Evolutionary conservation across 192 early-diverging fungal genomes (phyloP).

Genomic region (Coemansia sp.): DNA sequence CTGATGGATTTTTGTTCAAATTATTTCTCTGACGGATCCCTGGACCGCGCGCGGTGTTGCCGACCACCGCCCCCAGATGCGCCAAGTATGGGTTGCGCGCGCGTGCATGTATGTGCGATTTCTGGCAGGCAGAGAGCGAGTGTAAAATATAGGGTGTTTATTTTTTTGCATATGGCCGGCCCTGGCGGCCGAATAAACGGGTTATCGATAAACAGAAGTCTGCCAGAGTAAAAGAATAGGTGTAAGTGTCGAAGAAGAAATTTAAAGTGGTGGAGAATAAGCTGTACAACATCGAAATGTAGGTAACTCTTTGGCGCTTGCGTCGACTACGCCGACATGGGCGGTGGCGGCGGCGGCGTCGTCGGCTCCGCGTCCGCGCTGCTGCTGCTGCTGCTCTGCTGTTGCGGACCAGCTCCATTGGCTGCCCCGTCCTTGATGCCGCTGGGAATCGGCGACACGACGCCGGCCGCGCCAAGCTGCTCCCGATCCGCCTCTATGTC

Average conservation of each 20-base stretch:
- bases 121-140: too few species aligned
- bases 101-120: neutral
- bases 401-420: neutral
- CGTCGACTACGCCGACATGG: slow-evolving; percentile 5
- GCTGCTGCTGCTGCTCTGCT: too few species aligned
- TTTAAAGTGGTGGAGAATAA: neutral
- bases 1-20: slow-evolving; percentile 47
- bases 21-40: neutral
- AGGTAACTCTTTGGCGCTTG: neutral
- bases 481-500: neutral
- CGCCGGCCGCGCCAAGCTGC: slow-evolving; percentile 2
- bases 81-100: neutral
- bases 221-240: neutral
- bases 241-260: too few species aligned
- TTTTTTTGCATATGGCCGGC: too few species aligned
- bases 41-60: neutral
- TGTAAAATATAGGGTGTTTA: neutral
- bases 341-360: slow-evolving; percentile 16
- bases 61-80: neutral
- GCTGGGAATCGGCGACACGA: slow-evolving; percentile 19
- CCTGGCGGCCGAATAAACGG: neutral
- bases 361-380: slow-evolving; percentile 17
- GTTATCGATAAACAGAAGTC: slow-evolving; percentile 1
- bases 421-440: slow-evolving; percentile 3
- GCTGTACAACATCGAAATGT: slow-evolving; percentile 24